A percentile compares a stretch with the other conserved stretches of the same genome.
Conservation (phyloP, 805 yeast species). For the Ogataea trehaloabstinens region DNA sequence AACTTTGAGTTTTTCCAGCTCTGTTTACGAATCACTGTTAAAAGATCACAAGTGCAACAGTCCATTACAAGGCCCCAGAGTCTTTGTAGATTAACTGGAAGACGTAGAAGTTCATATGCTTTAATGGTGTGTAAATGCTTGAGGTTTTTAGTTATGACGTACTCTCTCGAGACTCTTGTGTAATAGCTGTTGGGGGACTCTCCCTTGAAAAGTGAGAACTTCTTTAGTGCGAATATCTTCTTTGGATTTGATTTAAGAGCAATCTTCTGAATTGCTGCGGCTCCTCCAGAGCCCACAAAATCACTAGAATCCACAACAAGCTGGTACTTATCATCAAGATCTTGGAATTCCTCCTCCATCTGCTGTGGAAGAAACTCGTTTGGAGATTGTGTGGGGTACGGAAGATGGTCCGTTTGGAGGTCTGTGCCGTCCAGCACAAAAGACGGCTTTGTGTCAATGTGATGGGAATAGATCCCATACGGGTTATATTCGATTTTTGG, state of each 20-base stretch:
- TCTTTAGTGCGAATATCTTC: slow-evolving; percentile 61
- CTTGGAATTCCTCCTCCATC: slow-evolving; percentile 45
- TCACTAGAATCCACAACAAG: slow-evolving; percentile 36
- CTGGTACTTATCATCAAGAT: slow-evolving; percentile 55
- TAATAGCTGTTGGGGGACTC: slow-evolving; percentile 66
- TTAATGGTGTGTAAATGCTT: slow-evolving; percentile 58
- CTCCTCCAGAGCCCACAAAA: slow-evolving; percentile 67
- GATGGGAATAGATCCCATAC: slow-evolving; percentile 48
- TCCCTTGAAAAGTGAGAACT: slow-evolving; percentile 53
- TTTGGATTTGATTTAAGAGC: slow-evolving; percentile 33
- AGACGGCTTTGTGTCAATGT: slow-evolving; percentile 29
- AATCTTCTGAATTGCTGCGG: slow-evolving; percentile 59
- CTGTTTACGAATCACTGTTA: slow-evolving; percentile 49
- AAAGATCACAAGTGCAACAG: slow-evolving; percentile 61
- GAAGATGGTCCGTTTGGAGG: slow-evolving; percentile 37
- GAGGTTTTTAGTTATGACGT: slow-evolving; percentile 53
- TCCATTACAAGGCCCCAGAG: slow-evolving; percentile 81
- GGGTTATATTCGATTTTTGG: slow-evolving; percentile 57
- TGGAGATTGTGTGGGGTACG: slow-evolving; percentile 64
- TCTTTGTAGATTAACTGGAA: slow-evolving; percentile 58
- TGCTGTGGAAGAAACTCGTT: slow-evolving; percentile 59
- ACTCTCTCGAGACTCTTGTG: slow-evolving; percentile 62
- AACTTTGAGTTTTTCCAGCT: slow-evolving; percentile 56
- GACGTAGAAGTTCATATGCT: slow-evolving; percentile 52
- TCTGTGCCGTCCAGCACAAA: slow-evolving; percentile 22